A percentile compares a stretch with the other conserved stretches of the same genome.
Evolutionary conservation across 768 basidiomycete species (phyloP).

Genomic region (Chalciporus pseudorubinellus): DNA sequence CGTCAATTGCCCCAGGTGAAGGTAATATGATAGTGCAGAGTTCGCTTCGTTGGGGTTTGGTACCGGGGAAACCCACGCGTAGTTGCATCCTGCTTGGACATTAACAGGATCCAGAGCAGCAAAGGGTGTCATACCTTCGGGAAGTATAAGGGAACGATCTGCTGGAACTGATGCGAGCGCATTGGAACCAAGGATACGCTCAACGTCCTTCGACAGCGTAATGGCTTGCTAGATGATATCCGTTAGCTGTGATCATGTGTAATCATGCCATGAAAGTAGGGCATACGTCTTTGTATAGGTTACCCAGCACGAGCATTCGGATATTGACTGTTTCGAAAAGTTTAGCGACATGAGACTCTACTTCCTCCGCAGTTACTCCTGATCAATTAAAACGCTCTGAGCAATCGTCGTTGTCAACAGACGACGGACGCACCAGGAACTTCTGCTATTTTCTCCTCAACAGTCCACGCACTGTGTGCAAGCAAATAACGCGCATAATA

Average conservation of each 20-base stretch:
- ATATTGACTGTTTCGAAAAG: slow-evolving; percentile 66
- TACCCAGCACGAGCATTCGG: slow-evolving; percentile 77
- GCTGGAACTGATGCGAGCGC: slow-evolving; percentile 41
- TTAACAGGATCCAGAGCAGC: slow-evolving; percentile 4
- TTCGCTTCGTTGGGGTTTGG: slow-evolving; percentile 87
- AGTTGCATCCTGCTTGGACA: slow-evolving; percentile 57
- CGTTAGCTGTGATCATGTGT: background rate
- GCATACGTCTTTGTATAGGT: slow-evolving; percentile 78
- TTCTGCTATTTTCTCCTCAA: slow-evolving; percentile 73
- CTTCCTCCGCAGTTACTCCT: slow-evolving; percentile 73
- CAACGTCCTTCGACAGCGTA: slow-evolving; percentile 65
- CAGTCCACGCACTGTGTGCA: slow-evolving; percentile 69
- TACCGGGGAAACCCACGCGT: slow-evolving; percentile 60
- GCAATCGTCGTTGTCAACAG: background rate
- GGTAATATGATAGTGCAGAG: slow-evolving; percentile 81
- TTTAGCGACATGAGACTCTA: slow-evolving; percentile 57
- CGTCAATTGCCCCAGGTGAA: too few relatives aligned
- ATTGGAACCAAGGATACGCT: slow-evolving; percentile 57
- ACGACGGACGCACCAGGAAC: slow-evolving; percentile 57
- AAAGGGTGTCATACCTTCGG: slow-evolving; percentile 49
- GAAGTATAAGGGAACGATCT: slow-evolving; percentile 58
- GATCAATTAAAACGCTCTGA: background rate
- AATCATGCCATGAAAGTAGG: background rate
- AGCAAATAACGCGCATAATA: slow-evolving; percentile 73
- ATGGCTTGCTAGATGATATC: slow-evolving; percentile 64